These are phyloP conservation scores for Leptodermis oblonga DNA, from an alignment of 257 asterid genomes.

Conservation along the genomic window DNA sequence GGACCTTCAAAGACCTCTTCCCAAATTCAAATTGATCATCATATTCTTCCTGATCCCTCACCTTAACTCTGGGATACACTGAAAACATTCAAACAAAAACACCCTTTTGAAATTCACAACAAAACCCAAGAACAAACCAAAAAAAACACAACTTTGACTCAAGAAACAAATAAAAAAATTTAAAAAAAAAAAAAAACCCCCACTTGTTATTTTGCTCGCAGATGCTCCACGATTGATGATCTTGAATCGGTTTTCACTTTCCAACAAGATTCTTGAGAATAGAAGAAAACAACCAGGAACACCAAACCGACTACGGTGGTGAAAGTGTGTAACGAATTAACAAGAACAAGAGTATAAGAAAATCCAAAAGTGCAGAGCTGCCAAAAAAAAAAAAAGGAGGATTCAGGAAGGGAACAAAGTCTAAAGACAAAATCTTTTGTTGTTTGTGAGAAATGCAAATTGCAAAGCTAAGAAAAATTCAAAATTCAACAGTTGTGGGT, in stretches of 20 bases:
- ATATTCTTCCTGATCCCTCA: constrained; percentile 57
- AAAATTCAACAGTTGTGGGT: background rate
- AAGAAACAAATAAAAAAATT: background rate
- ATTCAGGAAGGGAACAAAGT: too few species aligned
- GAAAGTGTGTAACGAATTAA: too few species aligned
- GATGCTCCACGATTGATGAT: background rate
- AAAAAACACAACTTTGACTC: background rate
- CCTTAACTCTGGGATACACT: constrained; percentile 95
- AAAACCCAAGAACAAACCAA: constrained; percentile 12
- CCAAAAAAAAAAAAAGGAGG: too few species aligned
- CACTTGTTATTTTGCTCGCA: constrained; percentile 14
- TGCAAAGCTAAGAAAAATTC: background rate
- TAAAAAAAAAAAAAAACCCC: constrained; percentile 8
- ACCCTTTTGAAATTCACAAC: constrained; percentile 28
- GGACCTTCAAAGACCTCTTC: constrained; percentile 57
- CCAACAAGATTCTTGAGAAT: background rate
- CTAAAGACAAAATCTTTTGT: background rate
- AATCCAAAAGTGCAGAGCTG: too few species aligned
- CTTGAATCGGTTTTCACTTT: background rate
- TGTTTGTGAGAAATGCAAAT: background rate
- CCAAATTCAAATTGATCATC: constrained; percentile 66
- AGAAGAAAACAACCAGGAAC: background rate
- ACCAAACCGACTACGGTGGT: background rate
- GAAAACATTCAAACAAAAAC: constrained; percentile 16
- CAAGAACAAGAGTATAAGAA: background rate